phyloP scores from a whole-genome alignment of 371 early-diverging fungal genomes.

The Batkoa obscura region DNA sequence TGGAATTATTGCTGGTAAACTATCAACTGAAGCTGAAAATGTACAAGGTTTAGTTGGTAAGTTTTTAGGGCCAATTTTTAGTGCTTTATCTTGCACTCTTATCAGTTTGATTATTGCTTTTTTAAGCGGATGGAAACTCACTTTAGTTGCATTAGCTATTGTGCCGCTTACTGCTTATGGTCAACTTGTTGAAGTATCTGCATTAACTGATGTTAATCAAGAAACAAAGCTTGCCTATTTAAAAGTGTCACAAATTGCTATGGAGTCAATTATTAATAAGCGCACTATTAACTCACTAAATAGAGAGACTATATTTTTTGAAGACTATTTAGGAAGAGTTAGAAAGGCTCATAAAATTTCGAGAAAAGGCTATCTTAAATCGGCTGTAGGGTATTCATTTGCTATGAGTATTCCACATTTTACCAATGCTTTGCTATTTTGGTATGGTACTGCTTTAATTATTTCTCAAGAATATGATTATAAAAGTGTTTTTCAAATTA shows the following conservation, averaged over 20 bases:
- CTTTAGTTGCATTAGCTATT: slow-evolving; percentile 44
- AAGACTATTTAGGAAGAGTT: slow-evolving; percentile 31
- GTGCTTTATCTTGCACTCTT: slow-evolving; percentile 23
- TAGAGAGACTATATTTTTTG: slow-evolving; percentile 45
- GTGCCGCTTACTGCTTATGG: slow-evolving; percentile 23
- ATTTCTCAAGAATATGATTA: slow-evolving; percentile 20
- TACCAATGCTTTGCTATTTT: slow-evolving; percentile 33
- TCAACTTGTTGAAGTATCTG: slow-evolving; percentile 13
- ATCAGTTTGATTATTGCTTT: slow-evolving; percentile 30
- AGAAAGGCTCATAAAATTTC: slow-evolving; percentile 40
- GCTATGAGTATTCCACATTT: slow-evolving; percentile 43
- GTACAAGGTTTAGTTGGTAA: slow-evolving; percentile 45
- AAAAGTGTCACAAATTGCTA: slow-evolving; percentile 47
- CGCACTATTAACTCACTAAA: slow-evolving; percentile 70
- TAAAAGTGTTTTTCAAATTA: slow-evolving; percentile 34
- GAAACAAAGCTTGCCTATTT: slow-evolving; percentile 45
- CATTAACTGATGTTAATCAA: slow-evolving; percentile 25
- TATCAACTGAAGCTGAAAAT: slow-evolving; percentile 63
- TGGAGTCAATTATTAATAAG: slow-evolving; percentile 68
- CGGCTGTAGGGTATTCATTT: slow-evolving; percentile 41
- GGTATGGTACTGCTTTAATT: slow-evolving; percentile 20
- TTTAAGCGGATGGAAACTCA: slow-evolving; percentile 60
- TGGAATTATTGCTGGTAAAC: slow-evolving; percentile 62
- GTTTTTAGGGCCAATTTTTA: slow-evolving; percentile 35
- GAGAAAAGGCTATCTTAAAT: slow-evolving; percentile 26